phyloP scores from a whole-genome alignment of 1,139 yeast genomes.

The Suhomyces anneliseae region DNA sequence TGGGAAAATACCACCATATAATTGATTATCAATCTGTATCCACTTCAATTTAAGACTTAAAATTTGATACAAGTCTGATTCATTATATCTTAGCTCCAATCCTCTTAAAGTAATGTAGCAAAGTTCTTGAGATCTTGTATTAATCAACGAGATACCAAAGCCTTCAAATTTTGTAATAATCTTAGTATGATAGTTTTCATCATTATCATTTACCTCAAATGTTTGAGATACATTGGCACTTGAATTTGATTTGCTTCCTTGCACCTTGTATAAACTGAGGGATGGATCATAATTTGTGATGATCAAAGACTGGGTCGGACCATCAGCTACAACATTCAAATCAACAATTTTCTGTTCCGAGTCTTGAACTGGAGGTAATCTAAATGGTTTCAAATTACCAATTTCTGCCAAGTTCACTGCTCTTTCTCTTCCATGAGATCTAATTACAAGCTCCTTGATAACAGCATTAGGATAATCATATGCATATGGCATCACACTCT shows the following conservation, averaged over 20 bases:
- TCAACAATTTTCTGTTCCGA: constrained; percentile 62
- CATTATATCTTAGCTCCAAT: constrained; percentile 75
- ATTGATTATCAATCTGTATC: constrained; percentile 92
- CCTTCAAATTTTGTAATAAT: constrained; percentile 77
- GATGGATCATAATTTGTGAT: constrained; percentile 81
- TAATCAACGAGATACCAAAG: constrained; percentile 82
- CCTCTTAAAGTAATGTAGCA: constrained; percentile 82
- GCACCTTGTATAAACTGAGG: constrained; percentile 67
- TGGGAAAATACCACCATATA: constrained; percentile 87
- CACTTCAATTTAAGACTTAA: constrained; percentile 82
- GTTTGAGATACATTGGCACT: constrained; percentile 37
- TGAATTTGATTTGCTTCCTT: constrained; percentile 22
- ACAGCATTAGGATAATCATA: constrained; percentile 96
- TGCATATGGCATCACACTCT: constrained; percentile 96
- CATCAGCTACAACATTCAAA: constrained; percentile 92
- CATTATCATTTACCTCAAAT: constrained; percentile 67
- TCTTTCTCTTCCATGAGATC: constrained; percentile 74
- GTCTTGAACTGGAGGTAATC: constrained; percentile 55
- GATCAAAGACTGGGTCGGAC: constrained; percentile 86
- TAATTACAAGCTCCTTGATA: constrained; percentile 73
- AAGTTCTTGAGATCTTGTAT: constrained; percentile 69
- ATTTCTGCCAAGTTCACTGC: constrained; percentile 86
- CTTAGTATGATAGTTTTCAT: constrained; percentile 65
- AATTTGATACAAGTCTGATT: constrained; percentile 82
- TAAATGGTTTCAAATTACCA: constrained; percentile 86